These are phyloP conservation scores for Tuber borchii DNA, from an alignment of 495 filamentous ascomycete species.

Conservation along the genomic window DNA sequence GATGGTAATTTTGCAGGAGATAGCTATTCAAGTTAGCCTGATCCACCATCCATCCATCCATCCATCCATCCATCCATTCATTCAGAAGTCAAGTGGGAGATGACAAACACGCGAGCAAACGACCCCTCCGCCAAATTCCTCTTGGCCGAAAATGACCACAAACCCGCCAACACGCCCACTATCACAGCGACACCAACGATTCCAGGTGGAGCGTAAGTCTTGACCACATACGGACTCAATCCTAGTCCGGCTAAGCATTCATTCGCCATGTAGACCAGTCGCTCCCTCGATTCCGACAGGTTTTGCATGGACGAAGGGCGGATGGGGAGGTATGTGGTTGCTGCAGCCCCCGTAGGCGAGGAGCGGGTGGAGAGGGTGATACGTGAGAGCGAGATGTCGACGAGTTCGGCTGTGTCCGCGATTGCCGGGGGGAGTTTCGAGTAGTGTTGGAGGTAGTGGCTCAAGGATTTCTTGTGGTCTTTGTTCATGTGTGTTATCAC, in stretches of 20 bases:
- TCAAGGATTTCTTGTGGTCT: constrained; percentile 59
- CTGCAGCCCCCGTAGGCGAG: constrained; percentile 47
- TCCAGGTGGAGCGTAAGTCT: constrained; percentile 50
- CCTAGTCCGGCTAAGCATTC: constrained; percentile 52
- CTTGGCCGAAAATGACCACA: constrained; percentile 46
- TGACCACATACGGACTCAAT: constrained; percentile 53
- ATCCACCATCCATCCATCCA: too few relatives aligned
- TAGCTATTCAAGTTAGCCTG: constrained; percentile 44
- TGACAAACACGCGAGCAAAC: constrained; percentile 17
- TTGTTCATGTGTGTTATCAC: constrained; percentile 71
- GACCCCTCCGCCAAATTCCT: constrained; percentile 54
- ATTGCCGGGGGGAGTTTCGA: constrained; percentile 45
- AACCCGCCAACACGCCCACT: constrained; percentile 46
- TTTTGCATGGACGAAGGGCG: constrained; percentile 55
- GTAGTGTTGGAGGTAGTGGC: constrained; percentile 59
- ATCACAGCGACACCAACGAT: constrained; percentile 44
- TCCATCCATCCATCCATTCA: background rate
- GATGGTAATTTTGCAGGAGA: constrained; percentile 43
- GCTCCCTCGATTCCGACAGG: constrained; percentile 53
- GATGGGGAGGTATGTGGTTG: constrained; percentile 49
- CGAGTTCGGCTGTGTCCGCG: constrained; percentile 50
- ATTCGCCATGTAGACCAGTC: constrained; percentile 62
- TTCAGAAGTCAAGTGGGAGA: too few relatives aligned
- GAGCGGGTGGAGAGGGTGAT: constrained; percentile 48
- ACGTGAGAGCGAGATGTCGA: constrained; percentile 51